phyloP scores from a whole-genome alignment of 371 early-diverging fungal species.

The Paramicrosporidium saccamoebae region DNA sequence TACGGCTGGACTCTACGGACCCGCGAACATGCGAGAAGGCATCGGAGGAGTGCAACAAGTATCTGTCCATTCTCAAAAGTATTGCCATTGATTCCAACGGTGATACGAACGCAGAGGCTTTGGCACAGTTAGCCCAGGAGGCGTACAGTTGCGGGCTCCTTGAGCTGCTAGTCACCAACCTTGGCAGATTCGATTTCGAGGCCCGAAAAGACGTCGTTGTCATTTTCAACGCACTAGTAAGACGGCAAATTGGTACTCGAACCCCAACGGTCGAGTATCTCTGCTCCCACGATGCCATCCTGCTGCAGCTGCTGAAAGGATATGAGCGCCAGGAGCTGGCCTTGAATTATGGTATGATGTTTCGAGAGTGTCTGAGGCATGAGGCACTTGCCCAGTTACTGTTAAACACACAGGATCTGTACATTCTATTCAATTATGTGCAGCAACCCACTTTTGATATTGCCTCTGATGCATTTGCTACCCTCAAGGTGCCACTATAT shows the following conservation, averaged over 20 bases:
- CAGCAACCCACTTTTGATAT: slow-evolving; percentile 87
- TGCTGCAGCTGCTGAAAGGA: slow-evolving; percentile 43
- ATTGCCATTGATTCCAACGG: slow-evolving; percentile 15
- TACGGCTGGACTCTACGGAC: slow-evolving; percentile 23
- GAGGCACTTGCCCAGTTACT: slow-evolving; percentile 56
- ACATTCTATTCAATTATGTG: slow-evolving; percentile 69
- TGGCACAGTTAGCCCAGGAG: slow-evolving; percentile 75
- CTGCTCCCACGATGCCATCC: slow-evolving; percentile 32
- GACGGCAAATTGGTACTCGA: slow-evolving; percentile 70
- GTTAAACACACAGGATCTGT: slow-evolving; percentile 45
- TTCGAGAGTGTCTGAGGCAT: slow-evolving; percentile 78
- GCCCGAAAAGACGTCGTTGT: slow-evolving; percentile 87
- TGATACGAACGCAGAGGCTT: slow-evolving; percentile 61
- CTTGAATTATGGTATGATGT: slow-evolving; percentile 76
- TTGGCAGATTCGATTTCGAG: slow-evolving; percentile 76
- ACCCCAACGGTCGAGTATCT: slow-evolving; percentile 85
- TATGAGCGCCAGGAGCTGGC: slow-evolving; percentile 82
- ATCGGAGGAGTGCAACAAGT: slow-evolving; percentile 77
- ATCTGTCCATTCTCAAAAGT: too few relatives aligned
- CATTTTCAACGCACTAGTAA: slow-evolving; percentile 73
- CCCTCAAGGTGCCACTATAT: slow-evolving; percentile 25
- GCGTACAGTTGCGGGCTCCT: slow-evolving; percentile 60
- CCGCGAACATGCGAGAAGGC: slow-evolving; percentile 17
- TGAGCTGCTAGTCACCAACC: slow-evolving; percentile 39
- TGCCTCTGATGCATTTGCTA: slow-evolving; percentile 85